Evolutionary conservation across 2,329 filamentous ascomycete genomes (phyloP), one percentile per base, ranked within the genome.

Genomic region (Trichophyton verrucosum): DNA sequence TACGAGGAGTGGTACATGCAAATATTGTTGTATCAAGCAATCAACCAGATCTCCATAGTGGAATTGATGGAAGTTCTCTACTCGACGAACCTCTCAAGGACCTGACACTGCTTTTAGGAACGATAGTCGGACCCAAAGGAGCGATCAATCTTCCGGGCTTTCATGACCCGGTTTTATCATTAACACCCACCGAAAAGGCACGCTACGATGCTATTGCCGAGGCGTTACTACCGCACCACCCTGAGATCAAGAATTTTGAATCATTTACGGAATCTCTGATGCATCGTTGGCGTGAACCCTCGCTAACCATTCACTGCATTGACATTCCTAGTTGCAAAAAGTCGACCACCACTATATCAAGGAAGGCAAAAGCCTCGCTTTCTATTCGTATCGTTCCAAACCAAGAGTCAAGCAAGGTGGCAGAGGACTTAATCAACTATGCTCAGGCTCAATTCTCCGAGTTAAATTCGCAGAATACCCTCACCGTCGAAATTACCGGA

Each of bases 231-330:
- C 82, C 82, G 15, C 84, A 86, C 60, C 88, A 88, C 67, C 85
- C 88, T 0, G 78, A 82, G 53, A 80, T 86, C 4, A 78, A 81
- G 9, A 77, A 83, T 1, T 80, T 86, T 0, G 82, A 87, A 5
- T 81, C 82, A n/a, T 82, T 97, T 55, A 91, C 92, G 62, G 81
- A 85, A 42, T 91, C 87, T 1, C 80, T 99, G 4, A 95, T 96
- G 87, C 88, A 91, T 9, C 83, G 91, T 61, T 99, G 94, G 94
- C 86, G 94, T 22, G 91, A 97, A 69, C 91, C 94, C 0, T 96
- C 95, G 57, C 78, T 99, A 59, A 97, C 94, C 0, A 88, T 97
- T 49, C 94, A 99, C 74, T 83, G 89, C 6, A 91, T 97, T 73
- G 90, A 95, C 68, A 91, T 92, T 0, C 96, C 91, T 0, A 92